Evolutionary conservation across 305 asterid species (phyloP).

Genomic region (Fraxinus platypoda): DNA sequence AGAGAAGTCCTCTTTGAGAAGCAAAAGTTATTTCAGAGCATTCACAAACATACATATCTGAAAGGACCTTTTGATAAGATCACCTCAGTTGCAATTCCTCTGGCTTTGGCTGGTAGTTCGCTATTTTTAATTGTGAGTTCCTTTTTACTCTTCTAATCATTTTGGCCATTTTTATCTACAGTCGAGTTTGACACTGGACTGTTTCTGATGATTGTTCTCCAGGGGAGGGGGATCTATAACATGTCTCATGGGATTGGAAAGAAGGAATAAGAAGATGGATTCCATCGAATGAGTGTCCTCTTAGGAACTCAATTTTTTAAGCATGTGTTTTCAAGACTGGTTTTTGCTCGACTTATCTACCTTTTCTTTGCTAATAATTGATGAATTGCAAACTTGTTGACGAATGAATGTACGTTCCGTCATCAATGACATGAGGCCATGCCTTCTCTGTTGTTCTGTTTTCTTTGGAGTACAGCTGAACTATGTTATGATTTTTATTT

Average conservation of each 20-base stretch:
- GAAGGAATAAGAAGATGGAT: constrained; percentile 49
- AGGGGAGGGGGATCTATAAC: constrained; percentile 79
- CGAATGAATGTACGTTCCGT: neutral
- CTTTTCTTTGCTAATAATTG: neutral
- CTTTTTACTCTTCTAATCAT: neutral
- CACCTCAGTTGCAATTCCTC: constrained; percentile 83
- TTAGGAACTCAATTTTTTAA: neutral
- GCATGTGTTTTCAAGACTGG: constrained; percentile 9
- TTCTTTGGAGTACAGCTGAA: neutral
- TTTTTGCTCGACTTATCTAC: neutral
- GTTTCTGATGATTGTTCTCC: constrained; percentile 21
- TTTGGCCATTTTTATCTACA: neutral
- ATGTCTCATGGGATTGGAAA: constrained; percentile 77
- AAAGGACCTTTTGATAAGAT: constrained; percentile 64
- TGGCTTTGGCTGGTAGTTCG: constrained; percentile 58
- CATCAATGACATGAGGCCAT: neutral
- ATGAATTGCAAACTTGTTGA: neutral
- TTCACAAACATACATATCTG: constrained; percentile 70
- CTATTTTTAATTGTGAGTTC: constrained; percentile 63
- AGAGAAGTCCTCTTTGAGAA: constrained; percentile 65
- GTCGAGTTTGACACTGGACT: neutral
- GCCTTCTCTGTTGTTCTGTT: neutral
- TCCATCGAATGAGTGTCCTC: neutral
- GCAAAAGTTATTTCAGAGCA: constrained; percentile 59
- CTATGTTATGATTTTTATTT: neutral